These are phyloP conservation scores for Coemansia sp. DNA, from an alignment of 192 early-diverging fungal genomes.

Conservation along the genomic window DNA sequence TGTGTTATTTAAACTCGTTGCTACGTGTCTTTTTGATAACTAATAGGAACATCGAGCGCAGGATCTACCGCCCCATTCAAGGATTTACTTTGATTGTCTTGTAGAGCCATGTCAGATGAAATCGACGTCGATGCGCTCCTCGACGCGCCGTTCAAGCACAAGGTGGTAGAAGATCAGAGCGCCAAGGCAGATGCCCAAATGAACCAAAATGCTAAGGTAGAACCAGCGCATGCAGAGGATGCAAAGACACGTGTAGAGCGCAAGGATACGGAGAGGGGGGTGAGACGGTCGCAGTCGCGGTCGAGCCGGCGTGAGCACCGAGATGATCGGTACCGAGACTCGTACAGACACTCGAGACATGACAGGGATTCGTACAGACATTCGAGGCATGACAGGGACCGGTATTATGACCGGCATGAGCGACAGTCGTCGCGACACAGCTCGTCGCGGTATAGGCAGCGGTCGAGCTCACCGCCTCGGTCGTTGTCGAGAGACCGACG, in stretches of 20 bases:
- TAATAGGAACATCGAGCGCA: too few relatives aligned
- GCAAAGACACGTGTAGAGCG: conserved; percentile 22
- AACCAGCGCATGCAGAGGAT: conserved; percentile 12
- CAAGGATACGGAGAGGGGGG: background rate
- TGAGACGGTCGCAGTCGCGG: conserved; percentile 10
- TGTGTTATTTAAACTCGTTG: too few relatives aligned
- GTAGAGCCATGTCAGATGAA: conserved; percentile 21
- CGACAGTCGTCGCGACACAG: conserved; percentile 11
- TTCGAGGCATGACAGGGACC: conserved; percentile 12
- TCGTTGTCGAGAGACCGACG: conserved; percentile 13
- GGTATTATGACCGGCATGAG: conserved; percentile 14
- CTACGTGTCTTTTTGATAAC: too few relatives aligned
- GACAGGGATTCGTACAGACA: background rate
- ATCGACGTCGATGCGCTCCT: conserved; percentile 36
- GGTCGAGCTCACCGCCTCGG: conserved; percentile 1
- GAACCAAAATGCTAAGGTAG: conserved; percentile 20
- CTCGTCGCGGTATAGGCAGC: background rate
- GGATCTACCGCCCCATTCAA: too few relatives aligned
- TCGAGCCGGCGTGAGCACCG: conserved; percentile 19
- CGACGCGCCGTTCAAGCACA: conserved; percentile 35
- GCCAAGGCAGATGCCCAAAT: conserved; percentile 1
- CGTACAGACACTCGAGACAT: conserved; percentile 10
- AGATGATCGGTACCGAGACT: conserved; percentile 15
- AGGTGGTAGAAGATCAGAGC: conserved; percentile 22
- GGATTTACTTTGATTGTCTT: too few relatives aligned